Base-by-base conservation (phyloP, 1,284 basidiomycete species). In the Cutaneotrichosporon daszewskae region DNA sequence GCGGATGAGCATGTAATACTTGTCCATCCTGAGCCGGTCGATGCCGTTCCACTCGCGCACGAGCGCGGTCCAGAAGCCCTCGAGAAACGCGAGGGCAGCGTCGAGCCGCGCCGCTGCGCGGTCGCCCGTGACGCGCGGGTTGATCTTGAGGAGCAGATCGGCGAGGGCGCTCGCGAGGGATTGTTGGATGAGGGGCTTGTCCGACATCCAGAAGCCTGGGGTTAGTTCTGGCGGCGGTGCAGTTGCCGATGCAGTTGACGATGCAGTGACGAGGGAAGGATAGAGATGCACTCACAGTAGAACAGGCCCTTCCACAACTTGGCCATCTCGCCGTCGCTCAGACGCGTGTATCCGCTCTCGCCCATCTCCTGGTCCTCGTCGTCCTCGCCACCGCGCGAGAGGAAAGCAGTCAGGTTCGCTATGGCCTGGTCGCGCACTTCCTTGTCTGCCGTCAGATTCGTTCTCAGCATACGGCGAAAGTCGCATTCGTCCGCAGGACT, bases 221-320 rank as follows among this genome's bases (percentile, higher is more conserved):
- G 33, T 49, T 6, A 34, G 32, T 19, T 18, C 23, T 10, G 9
- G 18, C 5, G 3, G 13, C 10, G 12, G 12, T 11, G 16, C 12
- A n/a, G 8, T 9, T 23, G 9, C 18, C 72, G 81, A 49, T 54
- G 89, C 89, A 96, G 70, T 96, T 97, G 71, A 95, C 97, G 39
- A 98, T 79, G 0, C 92, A n/a, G n/a, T n/a, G n/a, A n/a, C n/a
- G 26, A 18, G 9, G 18, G 10, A 3, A 13, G 16, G 12, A 16
- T 11, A 16, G 17, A n/a, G 8, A 10, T 23, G 9, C 18, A 72
- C 81, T 49, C 54, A 89, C 89, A 96, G 70, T 96, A 97, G 71
- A 95, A 98, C 40, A 98, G 79, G 0, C 92, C 94, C 69, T 97
- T 96, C 94, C 94, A 97, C 27, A 97, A 71, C 70, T 91, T 95